A percentile compares a stretch with the other conserved stretches of the same genome.
Conservation (phyloP, 208 protist genomes). For the Trypanosomatidae sp. region DNA sequence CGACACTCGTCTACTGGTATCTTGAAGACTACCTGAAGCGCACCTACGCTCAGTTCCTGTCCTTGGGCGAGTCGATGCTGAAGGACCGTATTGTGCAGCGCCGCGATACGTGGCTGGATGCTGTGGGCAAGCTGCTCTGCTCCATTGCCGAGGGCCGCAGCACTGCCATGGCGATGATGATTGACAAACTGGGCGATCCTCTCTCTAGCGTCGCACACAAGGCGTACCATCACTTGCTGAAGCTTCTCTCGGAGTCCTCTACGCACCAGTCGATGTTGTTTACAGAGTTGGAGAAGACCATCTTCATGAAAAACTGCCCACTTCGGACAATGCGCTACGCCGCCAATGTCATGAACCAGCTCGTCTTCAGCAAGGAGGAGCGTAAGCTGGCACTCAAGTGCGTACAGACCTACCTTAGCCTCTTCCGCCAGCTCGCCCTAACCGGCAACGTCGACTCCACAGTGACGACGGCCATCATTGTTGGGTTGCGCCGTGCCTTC, state of each 20-base stretch:
- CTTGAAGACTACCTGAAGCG: conserved; percentile 92
- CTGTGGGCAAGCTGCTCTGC: conserved; percentile 85
- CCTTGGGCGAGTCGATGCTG: conserved; percentile 86
- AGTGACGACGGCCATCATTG: conserved; percentile 89
- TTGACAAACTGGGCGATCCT: conserved; percentile 91
- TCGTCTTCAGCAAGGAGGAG: conserved; percentile 92
- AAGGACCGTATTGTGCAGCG: conserved; percentile 85
- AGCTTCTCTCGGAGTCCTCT: conserved; percentile 82
- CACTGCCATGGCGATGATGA: conserved; percentile 86
- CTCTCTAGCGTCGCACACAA: conserved; percentile 72
- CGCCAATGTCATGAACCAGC: conserved; percentile 91
- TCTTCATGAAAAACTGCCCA: conserved; percentile 91
- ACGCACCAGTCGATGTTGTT: conserved; percentile 86
- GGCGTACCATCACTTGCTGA: conserved; percentile 86
- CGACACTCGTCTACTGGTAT: conserved; percentile 90
- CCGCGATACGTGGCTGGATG: conserved; percentile 85
- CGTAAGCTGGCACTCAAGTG: conserved; percentile 86
- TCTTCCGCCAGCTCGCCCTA: conserved; percentile 82
- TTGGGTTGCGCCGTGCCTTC: conserved; percentile 91
- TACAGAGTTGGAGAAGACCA: conserved; percentile 89
- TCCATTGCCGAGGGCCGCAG: conserved; percentile 77
- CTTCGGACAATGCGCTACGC: conserved; percentile 88
- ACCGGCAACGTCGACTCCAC: conserved; percentile 73
- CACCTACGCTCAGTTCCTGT: conserved; percentile 88
- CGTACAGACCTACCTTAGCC: conserved; percentile 87